phyloP scores from a whole-genome alignment of 2,329 filamentous ascomycete species.

The Davidsoniella virescens region DNA sequence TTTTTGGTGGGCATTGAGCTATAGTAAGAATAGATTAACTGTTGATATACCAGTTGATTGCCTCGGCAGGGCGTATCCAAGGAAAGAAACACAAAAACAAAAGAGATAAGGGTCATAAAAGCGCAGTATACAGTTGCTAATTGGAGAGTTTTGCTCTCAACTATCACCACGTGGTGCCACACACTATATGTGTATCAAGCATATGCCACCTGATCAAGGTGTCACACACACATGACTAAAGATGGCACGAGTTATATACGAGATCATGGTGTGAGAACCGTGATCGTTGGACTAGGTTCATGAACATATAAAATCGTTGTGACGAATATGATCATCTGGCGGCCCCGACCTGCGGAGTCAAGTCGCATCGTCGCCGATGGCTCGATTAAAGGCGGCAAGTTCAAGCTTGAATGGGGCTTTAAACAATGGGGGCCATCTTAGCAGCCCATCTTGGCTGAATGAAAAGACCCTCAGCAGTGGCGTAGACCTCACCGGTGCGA shows the following conservation, averaged over 20 bases:
- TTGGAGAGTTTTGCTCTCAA: too few species aligned
- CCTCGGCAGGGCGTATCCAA: neutral
- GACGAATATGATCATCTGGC: neutral
- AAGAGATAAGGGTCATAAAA: constrained; percentile 1
- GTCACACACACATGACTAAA: neutral
- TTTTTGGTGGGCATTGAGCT: too few species aligned
- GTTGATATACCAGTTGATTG: constrained; percentile 2
- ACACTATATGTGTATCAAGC: too few species aligned
- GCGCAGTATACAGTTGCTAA: too few species aligned
- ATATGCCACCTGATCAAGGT: too few species aligned
- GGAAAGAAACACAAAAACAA: neutral
- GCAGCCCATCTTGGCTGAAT: constrained; percentile 12
- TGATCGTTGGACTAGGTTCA: neutral
- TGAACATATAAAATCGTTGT: neutral
- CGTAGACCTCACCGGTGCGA: constrained; percentile 11
- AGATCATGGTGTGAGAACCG: neutral
- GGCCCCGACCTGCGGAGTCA: neutral
- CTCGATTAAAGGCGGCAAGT: neutral
- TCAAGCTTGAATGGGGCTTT: neutral
- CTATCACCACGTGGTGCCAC: too few species aligned
- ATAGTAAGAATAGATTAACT: neutral
- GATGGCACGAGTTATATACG: neutral
- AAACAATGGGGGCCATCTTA: constrained; percentile 12
- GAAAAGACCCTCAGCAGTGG: constrained; percentile 8
- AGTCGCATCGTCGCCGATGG: neutral